Percentiles rank a stretch among this genome's conserved stretches.
Conservation (phyloP, 2,329 filamentous ascomycete species). For the Tolypocladium pustulatum region DNA sequence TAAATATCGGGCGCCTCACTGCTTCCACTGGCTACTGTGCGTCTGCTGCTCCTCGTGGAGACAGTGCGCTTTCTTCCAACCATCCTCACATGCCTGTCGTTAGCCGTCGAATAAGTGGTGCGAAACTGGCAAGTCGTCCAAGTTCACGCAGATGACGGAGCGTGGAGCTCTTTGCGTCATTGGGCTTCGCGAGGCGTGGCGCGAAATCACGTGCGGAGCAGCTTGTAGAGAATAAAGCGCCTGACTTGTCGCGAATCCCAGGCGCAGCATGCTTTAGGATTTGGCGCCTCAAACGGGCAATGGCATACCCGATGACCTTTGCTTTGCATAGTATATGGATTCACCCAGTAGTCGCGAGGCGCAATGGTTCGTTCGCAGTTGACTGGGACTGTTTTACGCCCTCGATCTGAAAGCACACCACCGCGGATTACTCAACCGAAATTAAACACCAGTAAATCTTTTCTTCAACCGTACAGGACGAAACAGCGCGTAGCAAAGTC, state of each 20-base stretch:
- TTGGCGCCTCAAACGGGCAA: background rate
- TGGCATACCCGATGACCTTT: background rate
- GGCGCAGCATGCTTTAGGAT: background rate
- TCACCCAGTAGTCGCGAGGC: too few species aligned
- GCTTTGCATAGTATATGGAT: background rate
- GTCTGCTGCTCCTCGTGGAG: slow-evolving; percentile 11
- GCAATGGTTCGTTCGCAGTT: background rate
- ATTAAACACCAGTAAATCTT: too few species aligned
- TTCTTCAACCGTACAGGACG: too few species aligned
- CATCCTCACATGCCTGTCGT: slow-evolving; percentile 13
- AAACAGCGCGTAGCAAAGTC: too few species aligned
- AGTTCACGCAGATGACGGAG: background rate
- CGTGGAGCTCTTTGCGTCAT: slow-evolving; percentile 9
- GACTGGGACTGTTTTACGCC: background rate
- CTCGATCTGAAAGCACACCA: too few species aligned
- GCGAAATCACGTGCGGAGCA: slow-evolving; percentile 9
- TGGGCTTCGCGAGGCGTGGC: background rate
- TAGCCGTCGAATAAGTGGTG: background rate
- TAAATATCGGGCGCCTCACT: slow-evolving; percentile 30
- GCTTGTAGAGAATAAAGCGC: background rate
- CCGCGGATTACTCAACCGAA: too few species aligned
- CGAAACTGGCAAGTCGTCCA: background rate
- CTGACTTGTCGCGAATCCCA: too few species aligned
- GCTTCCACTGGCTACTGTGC: slow-evolving; percentile 5
- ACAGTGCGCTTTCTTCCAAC: slow-evolving; percentile 18